Conservation (phyloP, 179 eudicot species). For the Heliamphora pulchella region DNA sequence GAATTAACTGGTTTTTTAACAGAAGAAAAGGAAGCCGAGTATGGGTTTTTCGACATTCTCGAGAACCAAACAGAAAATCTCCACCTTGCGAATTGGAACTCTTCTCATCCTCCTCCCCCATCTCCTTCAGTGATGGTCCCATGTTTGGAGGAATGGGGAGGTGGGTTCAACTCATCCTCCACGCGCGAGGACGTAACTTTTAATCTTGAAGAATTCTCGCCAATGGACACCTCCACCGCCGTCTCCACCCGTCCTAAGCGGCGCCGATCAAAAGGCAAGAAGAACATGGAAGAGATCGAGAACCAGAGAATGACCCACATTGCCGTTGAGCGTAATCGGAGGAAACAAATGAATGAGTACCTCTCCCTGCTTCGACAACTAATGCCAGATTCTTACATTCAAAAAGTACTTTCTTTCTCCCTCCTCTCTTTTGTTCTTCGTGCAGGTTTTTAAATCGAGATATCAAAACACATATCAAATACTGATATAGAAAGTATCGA, state of each 20-base stretch:
- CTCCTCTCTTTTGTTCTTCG: not conserved
- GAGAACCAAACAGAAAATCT: conserved; percentile 13
- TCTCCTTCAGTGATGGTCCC: not conserved
- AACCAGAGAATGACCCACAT: conserved; percentile 75
- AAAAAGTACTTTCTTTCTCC: conserved; percentile 32
- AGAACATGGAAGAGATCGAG: conserved; percentile 55
- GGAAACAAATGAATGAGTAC: conserved; percentile 69
- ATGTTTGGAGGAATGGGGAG: not conserved
- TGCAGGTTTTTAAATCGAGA: too few relatives aligned
- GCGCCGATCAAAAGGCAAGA: conserved; percentile 17
- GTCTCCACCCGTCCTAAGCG: not conserved
- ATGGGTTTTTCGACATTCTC: not conserved
- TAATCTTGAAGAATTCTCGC: not conserved
- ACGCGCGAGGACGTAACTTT: not conserved
- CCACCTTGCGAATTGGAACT: not conserved
- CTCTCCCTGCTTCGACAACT: conserved; percentile 37
- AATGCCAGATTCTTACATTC: conserved; percentile 58
- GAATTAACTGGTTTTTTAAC: not conserved
- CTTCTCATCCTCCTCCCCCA: not conserved
- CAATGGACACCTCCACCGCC: not conserved
- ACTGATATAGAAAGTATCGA: too few relatives aligned
- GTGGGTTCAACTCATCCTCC: conserved; percentile 5
- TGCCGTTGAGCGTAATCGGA: conserved; percentile 56
- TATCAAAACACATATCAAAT: too few relatives aligned
- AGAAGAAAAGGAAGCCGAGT: not conserved